Evolutionary conservation across 106 monocot species (phyloP).

Genomic region (Amphibolis antarctica): DNA sequence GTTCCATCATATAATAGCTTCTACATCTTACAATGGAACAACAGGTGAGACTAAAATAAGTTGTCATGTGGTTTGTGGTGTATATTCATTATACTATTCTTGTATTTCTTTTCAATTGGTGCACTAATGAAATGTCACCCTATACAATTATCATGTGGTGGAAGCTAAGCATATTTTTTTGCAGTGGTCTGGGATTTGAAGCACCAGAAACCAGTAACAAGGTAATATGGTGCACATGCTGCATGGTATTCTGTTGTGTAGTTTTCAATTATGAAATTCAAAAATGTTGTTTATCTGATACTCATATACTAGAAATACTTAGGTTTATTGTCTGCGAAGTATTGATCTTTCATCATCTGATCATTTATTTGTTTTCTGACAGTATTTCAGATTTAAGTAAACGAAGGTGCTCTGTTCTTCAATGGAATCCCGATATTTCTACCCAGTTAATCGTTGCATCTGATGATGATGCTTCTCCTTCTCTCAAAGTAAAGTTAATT

Average conservation of each 20-base stretch:
- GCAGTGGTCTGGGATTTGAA: conserved; percentile 95
- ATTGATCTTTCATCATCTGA: conserved; percentile 3
- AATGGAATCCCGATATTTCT: conserved; percentile 95
- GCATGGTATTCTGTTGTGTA: background rate
- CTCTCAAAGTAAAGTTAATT: conserved; percentile 47
- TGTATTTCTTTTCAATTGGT: background rate
- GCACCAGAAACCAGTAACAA: conserved; percentile 71
- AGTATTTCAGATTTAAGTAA: conserved; percentile 79
- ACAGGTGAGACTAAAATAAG: conserved; percentile 32
- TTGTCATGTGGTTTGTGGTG: background rate
- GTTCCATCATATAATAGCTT: conserved; percentile 78
- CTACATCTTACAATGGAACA: conserved; percentile 81
- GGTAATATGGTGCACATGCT: conserved; percentile 29
- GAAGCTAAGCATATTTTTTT: conserved; percentile 1
- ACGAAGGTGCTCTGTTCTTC: conserved; percentile 88
- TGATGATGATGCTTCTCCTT: conserved; percentile 81
- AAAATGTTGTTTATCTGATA: background rate
- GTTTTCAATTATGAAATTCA: background rate
- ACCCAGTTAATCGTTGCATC: conserved; percentile 84
- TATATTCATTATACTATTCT: background rate
- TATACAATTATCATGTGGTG: too few relatives aligned
- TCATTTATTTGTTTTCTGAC: conserved; percentile 12
- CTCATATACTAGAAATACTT: background rate
- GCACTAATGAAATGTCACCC: background rate
- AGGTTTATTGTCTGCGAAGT: background rate